Evolutionary conservation across 179 eudicot genomes (phyloP), one percentile per base, ranked within the genome.

Genomic region (Corrigiola litoralis): DNA sequence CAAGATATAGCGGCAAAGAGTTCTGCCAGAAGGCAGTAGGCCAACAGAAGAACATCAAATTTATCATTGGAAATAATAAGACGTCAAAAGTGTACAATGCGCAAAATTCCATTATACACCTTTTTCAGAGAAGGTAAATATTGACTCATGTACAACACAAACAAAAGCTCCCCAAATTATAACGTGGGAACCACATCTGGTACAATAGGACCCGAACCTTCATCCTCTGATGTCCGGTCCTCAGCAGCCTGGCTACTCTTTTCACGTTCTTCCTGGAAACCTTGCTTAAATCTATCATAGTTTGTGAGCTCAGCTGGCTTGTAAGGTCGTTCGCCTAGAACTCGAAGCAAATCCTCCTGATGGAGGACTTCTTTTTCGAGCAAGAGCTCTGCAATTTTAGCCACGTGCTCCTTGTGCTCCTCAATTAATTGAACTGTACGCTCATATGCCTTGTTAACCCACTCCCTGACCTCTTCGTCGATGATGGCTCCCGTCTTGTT

Each of bases 311-410:
- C 97, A 21, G 68, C 62, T 0, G 87, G 34, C 53, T 83, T 77
- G 52, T 83, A 90, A 18, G 97, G 95, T 10, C 97, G 81, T 61
- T 87, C 91, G 36, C 97, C 97, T 3, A 87, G 77, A 18, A 90
- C 95, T 24, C 57, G 75, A 17, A 82, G 27, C 79, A 90, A 63
- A 76, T 87, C 96, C 1, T 87, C 91, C 57, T 85, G 96, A 72
- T 90, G 96, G 2, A 90, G 82, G 48, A 84, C 87, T 77, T 87
- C 95, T 68, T 90, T 90, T 46, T 87, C 86, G 6, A 87, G 85
- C 69, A 90, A 53, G 31, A 90, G 73, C 70, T 90, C 95, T 0
- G 95, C 96, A 31, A 90, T 83, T 66, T 75, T 70, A 68, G 95
- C 87, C 24, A 90, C 86, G 1, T 84, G 84, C 38, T 90, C 91